phyloP scores from a whole-genome alignment of 768 basidiomycete species.

The Tricholoma terreum region DNA sequence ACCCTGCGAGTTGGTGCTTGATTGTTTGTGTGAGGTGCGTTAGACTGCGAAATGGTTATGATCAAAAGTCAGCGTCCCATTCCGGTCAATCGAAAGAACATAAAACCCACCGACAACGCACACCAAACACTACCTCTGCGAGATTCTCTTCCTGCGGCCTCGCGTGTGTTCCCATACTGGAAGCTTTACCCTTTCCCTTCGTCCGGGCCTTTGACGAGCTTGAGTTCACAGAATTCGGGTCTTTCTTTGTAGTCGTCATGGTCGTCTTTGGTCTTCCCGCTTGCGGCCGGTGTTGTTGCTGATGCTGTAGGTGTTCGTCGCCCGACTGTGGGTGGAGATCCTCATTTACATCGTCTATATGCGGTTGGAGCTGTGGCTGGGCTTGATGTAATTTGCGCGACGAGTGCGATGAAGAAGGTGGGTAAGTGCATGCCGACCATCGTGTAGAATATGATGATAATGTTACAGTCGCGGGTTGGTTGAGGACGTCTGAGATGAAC shows the following conservation, averaged over 20 bases:
- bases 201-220: not conserved
- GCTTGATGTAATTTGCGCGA: not conserved
- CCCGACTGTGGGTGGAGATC: not conserved
- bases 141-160: not conserved
- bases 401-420: not conserved
- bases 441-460: slow-evolving; percentile 53
- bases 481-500: slow-evolving; percentile 66
- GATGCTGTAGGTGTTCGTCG: too few species aligned
- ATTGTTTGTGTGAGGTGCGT: slow-evolving; percentile 62
- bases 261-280: too few species aligned
- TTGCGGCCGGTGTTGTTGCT: too few species aligned
- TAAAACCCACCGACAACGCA: slow-evolving; percentile 56
- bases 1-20: slow-evolving; percentile 42
- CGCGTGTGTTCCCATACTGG: too few species aligned
- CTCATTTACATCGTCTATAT: not conserved
- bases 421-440: slow-evolving; percentile 47
- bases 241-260: too few species aligned
- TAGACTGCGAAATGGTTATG: slow-evolving; percentile 36
- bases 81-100: not conserved
- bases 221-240: too few species aligned
- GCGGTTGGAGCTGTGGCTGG: not conserved
- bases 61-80: not conserved
- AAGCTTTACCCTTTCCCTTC: not conserved
- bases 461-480: slow-evolving; percentile 58
- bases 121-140: slow-evolving; percentile 42